Evolutionary conservation across 2,329 filamentous ascomycete species (phyloP).

Genomic region (Pyrenochaeta sp.): DNA sequence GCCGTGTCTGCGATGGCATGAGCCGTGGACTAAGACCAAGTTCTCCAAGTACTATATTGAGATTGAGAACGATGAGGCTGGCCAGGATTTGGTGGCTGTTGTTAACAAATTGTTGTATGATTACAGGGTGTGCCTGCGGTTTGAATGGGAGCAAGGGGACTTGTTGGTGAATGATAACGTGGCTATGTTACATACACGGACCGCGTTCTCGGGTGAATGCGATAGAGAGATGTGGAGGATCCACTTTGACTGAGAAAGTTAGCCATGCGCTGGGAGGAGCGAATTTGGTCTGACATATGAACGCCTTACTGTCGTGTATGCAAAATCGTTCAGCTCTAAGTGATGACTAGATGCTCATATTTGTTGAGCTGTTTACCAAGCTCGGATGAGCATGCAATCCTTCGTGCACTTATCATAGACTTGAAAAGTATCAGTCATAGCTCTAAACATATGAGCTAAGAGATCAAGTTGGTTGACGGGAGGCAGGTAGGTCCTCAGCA

Average conservation of each 20-base stretch:
- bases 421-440: no score
- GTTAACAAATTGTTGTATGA: slow-evolving; percentile 60
- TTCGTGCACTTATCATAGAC: no score
- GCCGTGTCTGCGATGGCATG: slow-evolving; percentile 64
- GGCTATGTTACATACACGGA: slow-evolving; percentile 58
- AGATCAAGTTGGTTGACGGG: no score
- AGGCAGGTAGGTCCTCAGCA: no score
- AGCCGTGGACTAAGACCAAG: slow-evolving; percentile 63
- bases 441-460: no score
- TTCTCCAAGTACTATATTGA: slow-evolving; percentile 58
- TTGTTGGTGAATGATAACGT: slow-evolving; percentile 62
- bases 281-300: no score
- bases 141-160: slow-evolving; percentile 65
- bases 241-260: slow-evolving; percentile 54
- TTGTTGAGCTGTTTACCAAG: no score
- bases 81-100: slow-evolving; percentile 43
- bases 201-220: slow-evolving; percentile 53
- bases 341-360: no score
- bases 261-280: no score
- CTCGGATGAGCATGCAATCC: no score
- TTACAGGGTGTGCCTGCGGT: slow-evolving; percentile 59
- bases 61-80: slow-evolving; percentile 54
- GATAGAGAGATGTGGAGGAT: slow-evolving; percentile 58
- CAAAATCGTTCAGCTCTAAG: no score
- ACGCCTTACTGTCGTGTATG: no score